phyloP scores from a whole-genome alignment of 768 basidiomycete species.

The Leccinum fibrillosum region DNA sequence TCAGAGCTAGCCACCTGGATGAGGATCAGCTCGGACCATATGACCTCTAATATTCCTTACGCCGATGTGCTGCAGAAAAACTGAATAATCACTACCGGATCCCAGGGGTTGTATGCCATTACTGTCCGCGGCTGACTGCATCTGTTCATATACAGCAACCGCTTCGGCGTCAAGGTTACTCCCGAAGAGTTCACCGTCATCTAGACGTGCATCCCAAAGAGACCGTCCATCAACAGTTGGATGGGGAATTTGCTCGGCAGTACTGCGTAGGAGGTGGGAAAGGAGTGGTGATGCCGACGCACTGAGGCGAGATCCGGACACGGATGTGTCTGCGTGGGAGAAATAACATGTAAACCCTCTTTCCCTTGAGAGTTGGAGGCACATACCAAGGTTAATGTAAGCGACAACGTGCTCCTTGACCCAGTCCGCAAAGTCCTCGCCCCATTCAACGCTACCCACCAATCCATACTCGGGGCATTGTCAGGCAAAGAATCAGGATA shows the following conservation, averaged over 20 bases:
- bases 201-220: slow-evolving; percentile 75
- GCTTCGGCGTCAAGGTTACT: too few species aligned
- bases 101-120: slow-evolving; percentile 49
- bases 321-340: slow-evolving; percentile 47
- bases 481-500: too few species aligned
- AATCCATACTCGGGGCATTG: slow-evolving; percentile 49
- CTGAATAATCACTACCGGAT: slow-evolving; percentile 87
- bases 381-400: slow-evolving; percentile 77
- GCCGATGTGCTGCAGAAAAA: slow-evolving; percentile 81
- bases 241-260: slow-evolving; percentile 71
- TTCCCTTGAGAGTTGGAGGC: too few species aligned
- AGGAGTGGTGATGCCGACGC: slow-evolving; percentile 75
- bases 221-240: slow-evolving; percentile 61
- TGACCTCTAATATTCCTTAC: slow-evolving; percentile 25
- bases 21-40: too few species aligned
- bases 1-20: slow-evolving; percentile 34
- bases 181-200: slow-evolving; percentile 40
- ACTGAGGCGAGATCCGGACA: slow-evolving; percentile 47
- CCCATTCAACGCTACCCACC: slow-evolving; percentile 90
- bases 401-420: slow-evolving; percentile 80
- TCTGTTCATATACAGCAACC: too few species aligned
- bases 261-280: slow-evolving; percentile 64
- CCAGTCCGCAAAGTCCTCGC: slow-evolving; percentile 86
- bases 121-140: too few species aligned
- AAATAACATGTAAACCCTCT: slow-evolving; percentile 24